These are phyloP conservation scores for Epicoccum sorghinum DNA, from an alignment of 2,329 filamentous ascomycete genomes.

Conservation along the genomic window DNA sequence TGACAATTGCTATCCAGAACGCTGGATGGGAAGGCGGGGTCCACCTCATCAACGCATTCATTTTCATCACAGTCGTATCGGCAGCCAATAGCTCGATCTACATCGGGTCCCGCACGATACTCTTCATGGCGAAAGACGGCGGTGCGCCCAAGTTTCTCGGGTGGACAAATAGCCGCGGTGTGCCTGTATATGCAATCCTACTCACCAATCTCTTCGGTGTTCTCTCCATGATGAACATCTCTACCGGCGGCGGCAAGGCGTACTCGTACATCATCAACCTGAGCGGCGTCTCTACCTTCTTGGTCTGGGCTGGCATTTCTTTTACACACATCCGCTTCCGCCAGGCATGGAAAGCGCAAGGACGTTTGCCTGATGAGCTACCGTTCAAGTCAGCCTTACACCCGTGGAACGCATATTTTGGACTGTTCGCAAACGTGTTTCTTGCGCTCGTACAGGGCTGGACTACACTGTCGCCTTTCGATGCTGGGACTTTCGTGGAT, in stretches of 20 bases:
- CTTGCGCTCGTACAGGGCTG: conserved; percentile 61
- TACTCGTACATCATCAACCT: conserved; percentile 75
- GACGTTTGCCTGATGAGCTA: conserved; percentile 48
- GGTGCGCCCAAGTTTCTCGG: conserved; percentile 75
- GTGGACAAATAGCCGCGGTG: conserved; percentile 68
- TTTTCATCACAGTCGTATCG: conserved; percentile 68
- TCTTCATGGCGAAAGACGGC: conserved; percentile 76
- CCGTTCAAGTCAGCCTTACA: conserved; percentile 57
- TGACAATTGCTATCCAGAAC: conserved; percentile 62
- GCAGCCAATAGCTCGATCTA: conserved; percentile 73
- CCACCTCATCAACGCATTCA: conserved; percentile 73
- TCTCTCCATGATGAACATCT: conserved; percentile 77
- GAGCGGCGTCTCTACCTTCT: conserved; percentile 71
- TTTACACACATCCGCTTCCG: conserved; percentile 76
- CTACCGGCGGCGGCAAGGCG: conserved; percentile 67
- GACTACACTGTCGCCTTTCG: conserved; percentile 60
- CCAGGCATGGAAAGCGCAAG: conserved; percentile 59
- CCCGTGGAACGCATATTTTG: conserved; percentile 59
- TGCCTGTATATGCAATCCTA: conserved; percentile 65
- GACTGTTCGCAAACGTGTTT: conserved; percentile 57
- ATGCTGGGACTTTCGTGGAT: conserved; percentile 58
- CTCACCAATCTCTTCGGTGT: conserved; percentile 74
- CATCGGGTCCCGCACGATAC: conserved; percentile 74
- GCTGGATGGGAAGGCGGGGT: conserved; percentile 76
- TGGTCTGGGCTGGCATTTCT: conserved; percentile 74